A percentile compares a stretch with the other conserved stretches of the same genome.
phyloP scores from a whole-genome alignment of 2,329 filamentous ascomycete species.

The Cadophora sp. region DNA sequence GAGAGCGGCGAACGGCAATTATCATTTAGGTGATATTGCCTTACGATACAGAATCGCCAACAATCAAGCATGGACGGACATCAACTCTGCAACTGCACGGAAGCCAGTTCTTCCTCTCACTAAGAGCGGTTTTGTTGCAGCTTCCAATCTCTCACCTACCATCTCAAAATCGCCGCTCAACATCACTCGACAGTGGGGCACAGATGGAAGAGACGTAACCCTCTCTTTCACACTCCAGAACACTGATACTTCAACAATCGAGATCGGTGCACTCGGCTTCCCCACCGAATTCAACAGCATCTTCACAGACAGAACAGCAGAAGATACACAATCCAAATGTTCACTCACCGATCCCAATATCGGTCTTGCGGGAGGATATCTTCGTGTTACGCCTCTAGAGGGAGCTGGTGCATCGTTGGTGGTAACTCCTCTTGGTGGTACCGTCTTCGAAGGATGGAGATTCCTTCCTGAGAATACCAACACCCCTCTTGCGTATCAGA shows the following conservation, averaged over 20 bases:
- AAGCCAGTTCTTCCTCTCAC: conserved; percentile 46
- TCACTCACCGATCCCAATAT: conserved; percentile 65
- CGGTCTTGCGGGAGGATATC: conserved; percentile 63
- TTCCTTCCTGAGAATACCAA: conserved; percentile 55
- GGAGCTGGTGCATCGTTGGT: conserved; percentile 61
- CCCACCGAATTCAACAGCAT: conserved; percentile 69
- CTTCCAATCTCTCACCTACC: conserved; percentile 51
- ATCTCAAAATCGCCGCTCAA: conserved; percentile 50
- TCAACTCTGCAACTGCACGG: conserved; percentile 54
- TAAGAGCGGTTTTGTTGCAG: conserved; percentile 46
- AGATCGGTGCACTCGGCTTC: conserved; percentile 64
- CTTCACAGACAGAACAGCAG: conserved; percentile 58
- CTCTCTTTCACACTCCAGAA: conserved; percentile 60
- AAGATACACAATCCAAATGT: conserved; percentile 57
- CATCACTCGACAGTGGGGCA: conserved; percentile 60
- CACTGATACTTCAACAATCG: conserved; percentile 49
- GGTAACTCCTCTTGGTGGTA: conserved; percentile 58
- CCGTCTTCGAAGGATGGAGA: conserved; percentile 61
- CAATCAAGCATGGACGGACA: conserved; percentile 51
- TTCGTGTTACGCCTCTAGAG: conserved; percentile 58
- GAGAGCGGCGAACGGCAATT: conserved; percentile 58
- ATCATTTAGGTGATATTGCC: conserved; percentile 65
- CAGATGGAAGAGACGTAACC: conserved; percentile 55
- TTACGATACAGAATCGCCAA: conserved; percentile 57
- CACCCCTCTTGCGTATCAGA: conserved; percentile 52